These are phyloP conservation scores for Sclerotinia borealis DNA, from an alignment of 2,329 filamentous ascomycete genomes.

Conservation along the genomic window DNA sequence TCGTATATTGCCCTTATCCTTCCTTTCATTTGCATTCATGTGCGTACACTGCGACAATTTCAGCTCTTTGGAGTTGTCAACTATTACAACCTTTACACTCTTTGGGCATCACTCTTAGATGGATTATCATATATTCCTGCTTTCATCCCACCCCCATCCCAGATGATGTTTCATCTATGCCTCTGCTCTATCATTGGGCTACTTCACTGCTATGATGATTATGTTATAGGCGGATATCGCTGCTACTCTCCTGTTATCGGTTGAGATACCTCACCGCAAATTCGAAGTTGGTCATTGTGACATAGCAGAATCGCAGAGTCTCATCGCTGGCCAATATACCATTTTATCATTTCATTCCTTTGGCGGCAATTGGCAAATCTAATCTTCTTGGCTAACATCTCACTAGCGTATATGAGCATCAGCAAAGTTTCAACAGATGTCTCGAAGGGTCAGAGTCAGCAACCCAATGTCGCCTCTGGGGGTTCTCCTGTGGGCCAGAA, in stretches of 20 bases:
- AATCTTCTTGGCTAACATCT: neutral
- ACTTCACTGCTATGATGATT: neutral
- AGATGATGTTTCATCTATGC: neutral
- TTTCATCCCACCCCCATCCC: neutral
- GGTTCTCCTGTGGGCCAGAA: neutral
- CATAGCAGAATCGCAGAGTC: neutral
- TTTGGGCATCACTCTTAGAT: neutral
- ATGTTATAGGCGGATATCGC: neutral
- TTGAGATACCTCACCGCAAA: neutral
- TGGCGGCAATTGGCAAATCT: neutral
- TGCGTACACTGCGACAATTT: neutral
- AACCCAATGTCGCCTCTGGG: neutral
- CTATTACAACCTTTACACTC: neutral
- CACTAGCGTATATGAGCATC: neutral
- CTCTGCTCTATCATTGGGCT: neutral
- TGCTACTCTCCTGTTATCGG: neutral
- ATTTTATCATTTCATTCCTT: neutral
- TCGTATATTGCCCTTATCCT: neutral
- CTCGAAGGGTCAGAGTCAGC: neutral
- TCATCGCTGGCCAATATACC: neutral
- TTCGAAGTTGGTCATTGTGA: neutral
- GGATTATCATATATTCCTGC: neutral
- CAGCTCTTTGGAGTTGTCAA: neutral
- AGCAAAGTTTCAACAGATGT: neutral
- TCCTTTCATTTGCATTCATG: neutral